Conservation (phyloP, 2,329 filamentous ascomycete species). For the Atkinsonella texensis region DNA sequence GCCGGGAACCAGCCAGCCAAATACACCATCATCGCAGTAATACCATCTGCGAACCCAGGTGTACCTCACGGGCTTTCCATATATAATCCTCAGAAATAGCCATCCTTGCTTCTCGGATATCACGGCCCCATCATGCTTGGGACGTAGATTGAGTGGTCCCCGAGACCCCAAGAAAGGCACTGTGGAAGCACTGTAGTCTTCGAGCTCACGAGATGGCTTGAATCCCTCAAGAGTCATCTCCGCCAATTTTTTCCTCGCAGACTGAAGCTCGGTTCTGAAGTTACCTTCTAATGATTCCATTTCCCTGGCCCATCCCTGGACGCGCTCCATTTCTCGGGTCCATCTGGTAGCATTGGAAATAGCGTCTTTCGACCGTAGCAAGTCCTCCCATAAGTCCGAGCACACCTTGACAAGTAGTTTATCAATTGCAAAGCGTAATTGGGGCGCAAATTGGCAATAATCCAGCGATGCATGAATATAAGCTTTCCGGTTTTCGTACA, state of each 20-base stretch:
- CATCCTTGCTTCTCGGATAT: slow-evolving; percentile 82
- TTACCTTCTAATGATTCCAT: slow-evolving; percentile 82
- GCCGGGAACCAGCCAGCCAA: slow-evolving; percentile 84
- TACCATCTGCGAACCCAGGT: slow-evolving; percentile 89
- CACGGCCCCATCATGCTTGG: slow-evolving; percentile 34
- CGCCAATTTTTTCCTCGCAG: slow-evolving; percentile 70
- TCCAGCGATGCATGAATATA: slow-evolving; percentile 92
- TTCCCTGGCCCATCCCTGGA: slow-evolving; percentile 85
- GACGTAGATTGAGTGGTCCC: slow-evolving; percentile 53
- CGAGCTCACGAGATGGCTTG: slow-evolving; percentile 80
- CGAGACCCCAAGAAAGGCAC: slow-evolving; percentile 73
- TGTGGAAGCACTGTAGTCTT: slow-evolving; percentile 83
- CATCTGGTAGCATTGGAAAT: slow-evolving; percentile 53
- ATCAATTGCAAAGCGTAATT: slow-evolving; percentile 73
- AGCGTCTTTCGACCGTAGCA: slow-evolving; percentile 59
- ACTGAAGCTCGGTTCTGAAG: slow-evolving; percentile 70
- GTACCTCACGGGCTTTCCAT: slow-evolving; percentile 82
- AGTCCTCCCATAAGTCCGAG: slow-evolving; percentile 78
- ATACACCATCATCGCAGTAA: slow-evolving; percentile 89
- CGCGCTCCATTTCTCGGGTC: slow-evolving; percentile 74
- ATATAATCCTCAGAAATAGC: slow-evolving; percentile 71
- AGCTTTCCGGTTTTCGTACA: slow-evolving; percentile 81
- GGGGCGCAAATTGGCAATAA: slow-evolving; percentile 78
- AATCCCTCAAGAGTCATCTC: slow-evolving; percentile 58
- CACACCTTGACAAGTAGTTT: slow-evolving; percentile 77